Conservation (phyloP, 2,329 filamentous ascomycete species). For the Aspergillus niger region DNA sequence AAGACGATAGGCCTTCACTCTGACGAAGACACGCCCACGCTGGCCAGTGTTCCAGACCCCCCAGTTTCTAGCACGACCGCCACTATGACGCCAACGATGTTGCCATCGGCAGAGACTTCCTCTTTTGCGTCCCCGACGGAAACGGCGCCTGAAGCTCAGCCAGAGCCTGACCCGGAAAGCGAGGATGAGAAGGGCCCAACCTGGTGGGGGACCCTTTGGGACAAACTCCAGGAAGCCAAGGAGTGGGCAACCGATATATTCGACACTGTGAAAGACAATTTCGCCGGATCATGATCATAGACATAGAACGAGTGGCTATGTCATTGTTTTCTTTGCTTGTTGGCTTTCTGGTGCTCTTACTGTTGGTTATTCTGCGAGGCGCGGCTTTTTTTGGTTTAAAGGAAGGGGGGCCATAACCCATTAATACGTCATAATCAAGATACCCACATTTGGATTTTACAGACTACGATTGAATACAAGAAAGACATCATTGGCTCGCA, state of each 20-base stretch:
- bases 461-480: background rate
- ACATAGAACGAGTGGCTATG: background rate
- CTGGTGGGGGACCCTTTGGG: slow-evolving; percentile 39
- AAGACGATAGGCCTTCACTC: slow-evolving; percentile 49
- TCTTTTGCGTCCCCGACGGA: background rate
- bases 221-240: slow-evolving; percentile 38
- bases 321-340: background rate
- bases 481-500: background rate
- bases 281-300: slow-evolving; percentile 12
- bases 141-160: background rate
- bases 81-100: background rate
- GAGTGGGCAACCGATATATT: slow-evolving; percentile 39
- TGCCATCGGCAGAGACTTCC: background rate
- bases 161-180: slow-evolving; percentile 18
- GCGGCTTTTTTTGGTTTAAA: background rate
- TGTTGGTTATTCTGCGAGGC: slow-evolving; percentile 2
- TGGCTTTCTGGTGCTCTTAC: background rate
- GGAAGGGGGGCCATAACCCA: background rate
- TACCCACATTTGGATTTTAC: background rate
- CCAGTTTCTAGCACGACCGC: slow-evolving; percentile 20
- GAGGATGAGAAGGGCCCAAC: slow-evolving; percentile 24
- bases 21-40: slow-evolving; percentile 36
- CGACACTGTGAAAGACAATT: slow-evolving; percentile 33
- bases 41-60: slow-evolving; percentile 38
- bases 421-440: background rate